These are phyloP conservation scores for Eremochloa ophiuroides DNA, from an alignment of 176 grass and related monocot genomes.

Conservation along the genomic window DNA sequence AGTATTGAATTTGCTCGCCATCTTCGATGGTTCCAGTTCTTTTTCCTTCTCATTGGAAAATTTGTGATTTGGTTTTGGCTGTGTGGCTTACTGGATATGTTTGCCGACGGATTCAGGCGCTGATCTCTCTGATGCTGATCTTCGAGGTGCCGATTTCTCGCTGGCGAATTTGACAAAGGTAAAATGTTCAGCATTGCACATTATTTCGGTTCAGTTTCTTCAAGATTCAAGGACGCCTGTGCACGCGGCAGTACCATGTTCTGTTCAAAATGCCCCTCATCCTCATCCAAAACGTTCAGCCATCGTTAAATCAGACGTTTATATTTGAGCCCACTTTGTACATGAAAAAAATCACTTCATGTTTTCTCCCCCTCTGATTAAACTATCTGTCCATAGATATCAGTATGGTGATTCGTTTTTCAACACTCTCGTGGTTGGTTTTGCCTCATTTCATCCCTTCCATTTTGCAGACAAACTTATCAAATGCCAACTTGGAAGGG, in stretches of 20 bases:
- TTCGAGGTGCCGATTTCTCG: constrained; percentile 63
- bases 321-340: neutral
- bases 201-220: neutral
- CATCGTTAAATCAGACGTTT: neutral
- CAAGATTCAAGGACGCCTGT: neutral
- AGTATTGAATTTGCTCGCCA: constrained; percentile 10
- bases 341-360: neutral
- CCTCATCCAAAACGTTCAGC: neutral
- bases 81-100: neutral
- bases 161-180: constrained; percentile 79
- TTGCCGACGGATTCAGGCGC: constrained; percentile 43
- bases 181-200: neutral
- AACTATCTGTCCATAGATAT: neutral
- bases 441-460: neutral
- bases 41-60: neutral
- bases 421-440: neutral
- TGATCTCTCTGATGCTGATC: constrained; percentile 72
- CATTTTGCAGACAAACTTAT: constrained; percentile 49
- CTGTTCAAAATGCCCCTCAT: neutral
- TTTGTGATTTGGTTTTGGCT: neutral
- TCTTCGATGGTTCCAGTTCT: neutral
- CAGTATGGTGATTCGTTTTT: neutral
- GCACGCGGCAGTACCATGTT: neutral
- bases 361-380: neutral
- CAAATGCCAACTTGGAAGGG: constrained; percentile 86